phyloP scores from a whole-genome alignment of 306 rosid genomes.

The Quercus cerris region DNA sequence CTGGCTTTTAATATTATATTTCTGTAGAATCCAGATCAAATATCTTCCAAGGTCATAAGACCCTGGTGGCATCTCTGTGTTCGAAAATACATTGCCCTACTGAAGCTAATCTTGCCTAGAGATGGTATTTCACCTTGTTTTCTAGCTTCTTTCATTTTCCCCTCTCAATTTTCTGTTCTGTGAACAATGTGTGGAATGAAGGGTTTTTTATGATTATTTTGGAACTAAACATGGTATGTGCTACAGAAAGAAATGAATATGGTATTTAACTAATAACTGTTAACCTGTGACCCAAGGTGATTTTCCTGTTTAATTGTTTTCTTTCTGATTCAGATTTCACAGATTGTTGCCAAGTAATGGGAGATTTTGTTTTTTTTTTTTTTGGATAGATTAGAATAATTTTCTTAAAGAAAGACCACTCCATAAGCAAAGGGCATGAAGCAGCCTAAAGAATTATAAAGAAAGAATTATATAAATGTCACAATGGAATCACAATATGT shows the following conservation, averaged over 20 bases:
- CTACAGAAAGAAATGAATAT: too few relatives aligned
- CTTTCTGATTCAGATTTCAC: not conserved
- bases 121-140: constrained; percentile 58
- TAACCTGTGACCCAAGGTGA: not conserved
- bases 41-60: constrained; percentile 21
- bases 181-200: not conserved
- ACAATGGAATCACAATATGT: too few relatives aligned
- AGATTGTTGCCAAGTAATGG: not conserved
- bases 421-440: too few relatives aligned
- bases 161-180: not conserved
- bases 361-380: not conserved
- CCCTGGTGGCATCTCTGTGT: constrained; percentile 44
- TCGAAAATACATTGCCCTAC: constrained; percentile 61
- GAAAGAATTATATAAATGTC: too few relatives aligned
- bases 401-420: not conserved
- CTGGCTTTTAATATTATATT: constrained; percentile 5
- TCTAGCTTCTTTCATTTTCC: not conserved
- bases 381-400: not conserved
- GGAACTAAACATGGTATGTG: not conserved
- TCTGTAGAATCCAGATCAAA: constrained; percentile 33
- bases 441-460: too few relatives aligned
- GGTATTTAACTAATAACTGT: not conserved
- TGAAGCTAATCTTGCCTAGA: constrained; percentile 85
- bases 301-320: not conserved
- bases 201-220: not conserved